Evolutionary conservation across 352 stramenopile species (phyloP).

Genomic region (Phytopythium chamaehyphon): DNA sequence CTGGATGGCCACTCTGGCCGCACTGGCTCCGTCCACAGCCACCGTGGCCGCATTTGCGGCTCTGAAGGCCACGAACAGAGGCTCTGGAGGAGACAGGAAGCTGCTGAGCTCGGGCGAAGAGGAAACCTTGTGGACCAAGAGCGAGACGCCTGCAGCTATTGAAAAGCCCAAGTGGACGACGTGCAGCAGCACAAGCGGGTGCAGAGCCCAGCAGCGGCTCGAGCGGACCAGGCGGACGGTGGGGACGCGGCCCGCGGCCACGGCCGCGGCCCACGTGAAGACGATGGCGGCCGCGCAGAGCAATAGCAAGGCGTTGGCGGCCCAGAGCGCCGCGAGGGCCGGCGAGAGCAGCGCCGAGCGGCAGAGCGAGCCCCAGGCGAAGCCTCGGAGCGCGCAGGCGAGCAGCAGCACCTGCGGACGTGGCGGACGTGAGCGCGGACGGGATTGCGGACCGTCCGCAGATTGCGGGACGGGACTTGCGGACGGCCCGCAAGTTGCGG

Average conservation of each 20-base stretch:
- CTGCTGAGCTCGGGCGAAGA: constrained; percentile 15
- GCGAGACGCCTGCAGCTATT: constrained; percentile 24
- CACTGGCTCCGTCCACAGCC: constrained; percentile 36
- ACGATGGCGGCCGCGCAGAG: constrained; percentile 65
- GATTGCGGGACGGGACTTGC: not conserved
- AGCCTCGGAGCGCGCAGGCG: constrained; percentile 32
- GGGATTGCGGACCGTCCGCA: not conserved
- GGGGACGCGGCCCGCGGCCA: constrained; percentile 45
- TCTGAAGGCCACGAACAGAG: constrained; percentile 30
- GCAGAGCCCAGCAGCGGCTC: constrained; percentile 41
- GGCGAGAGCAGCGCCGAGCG: constrained; percentile 18
- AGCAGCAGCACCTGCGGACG: constrained; percentile 32
- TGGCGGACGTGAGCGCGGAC: not conserved
- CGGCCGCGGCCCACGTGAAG: constrained; percentile 60
- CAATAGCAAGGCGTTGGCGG: constrained; percentile 60
- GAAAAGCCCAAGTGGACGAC: constrained; percentile 43
- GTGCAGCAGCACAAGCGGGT: constrained; percentile 59
- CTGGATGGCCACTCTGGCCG: constrained; percentile 38
- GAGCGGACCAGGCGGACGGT: constrained; percentile 41
- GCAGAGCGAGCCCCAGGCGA: constrained; percentile 45
- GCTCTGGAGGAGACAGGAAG: constrained; percentile 15
- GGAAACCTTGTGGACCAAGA: constrained; percentile 18
- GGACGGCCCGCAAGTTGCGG: not conserved
- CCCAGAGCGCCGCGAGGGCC: constrained; percentile 42
- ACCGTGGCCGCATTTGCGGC: constrained; percentile 43